Percentiles rank a stretch among this genome's conserved stretches.
phyloP scores from a whole-genome alignment of 2,329 filamentous ascomycete species.

The Elsinoe australis region DNA sequence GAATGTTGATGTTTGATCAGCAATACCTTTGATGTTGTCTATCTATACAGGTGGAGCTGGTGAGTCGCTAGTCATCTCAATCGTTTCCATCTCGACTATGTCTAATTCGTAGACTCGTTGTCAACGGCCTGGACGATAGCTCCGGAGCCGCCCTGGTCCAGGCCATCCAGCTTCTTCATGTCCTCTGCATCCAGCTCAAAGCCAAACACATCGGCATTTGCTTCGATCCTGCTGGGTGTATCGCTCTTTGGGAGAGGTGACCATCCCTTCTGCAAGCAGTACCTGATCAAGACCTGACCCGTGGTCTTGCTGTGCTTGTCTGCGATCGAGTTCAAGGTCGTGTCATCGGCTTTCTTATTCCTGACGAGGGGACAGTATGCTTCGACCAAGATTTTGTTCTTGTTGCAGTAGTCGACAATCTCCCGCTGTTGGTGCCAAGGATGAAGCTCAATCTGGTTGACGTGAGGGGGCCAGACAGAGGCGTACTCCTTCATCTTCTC shows the following conservation, averaged over 20 bases:
- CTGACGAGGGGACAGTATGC: constrained; percentile 62
- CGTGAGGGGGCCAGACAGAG: constrained; percentile 60
- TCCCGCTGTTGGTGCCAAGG: constrained; percentile 62
- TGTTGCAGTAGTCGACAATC: constrained; percentile 50
- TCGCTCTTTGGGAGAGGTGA: constrained; percentile 66
- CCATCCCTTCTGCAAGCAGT: constrained; percentile 71
- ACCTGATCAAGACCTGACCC: constrained; percentile 72
- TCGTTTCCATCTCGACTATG: too few species aligned
- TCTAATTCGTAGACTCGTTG: constrained; percentile 23
- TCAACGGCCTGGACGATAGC: constrained; percentile 29
- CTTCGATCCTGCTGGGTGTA: constrained; percentile 56
- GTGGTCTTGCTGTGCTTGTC: constrained; percentile 66
- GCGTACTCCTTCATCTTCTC: constrained; percentile 61
- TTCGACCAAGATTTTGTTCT: constrained; percentile 53
- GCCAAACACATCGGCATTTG: constrained; percentile 57
- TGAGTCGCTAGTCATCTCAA: too few species aligned
- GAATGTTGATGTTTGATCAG: too few species aligned
- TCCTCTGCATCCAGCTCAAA: constrained; percentile 53
- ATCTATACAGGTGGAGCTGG: too few species aligned
- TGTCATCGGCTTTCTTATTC: constrained; percentile 64
- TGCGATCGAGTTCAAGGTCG: constrained; percentile 55
- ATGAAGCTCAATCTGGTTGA: constrained; percentile 70
- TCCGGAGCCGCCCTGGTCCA: constrained; percentile 37
- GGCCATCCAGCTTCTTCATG: constrained; percentile 46
- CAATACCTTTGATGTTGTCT: too few species aligned